phyloP scores from a whole-genome alignment of 2,329 filamentous ascomycete genomes.

The Cytospora schulzeri region DNA sequence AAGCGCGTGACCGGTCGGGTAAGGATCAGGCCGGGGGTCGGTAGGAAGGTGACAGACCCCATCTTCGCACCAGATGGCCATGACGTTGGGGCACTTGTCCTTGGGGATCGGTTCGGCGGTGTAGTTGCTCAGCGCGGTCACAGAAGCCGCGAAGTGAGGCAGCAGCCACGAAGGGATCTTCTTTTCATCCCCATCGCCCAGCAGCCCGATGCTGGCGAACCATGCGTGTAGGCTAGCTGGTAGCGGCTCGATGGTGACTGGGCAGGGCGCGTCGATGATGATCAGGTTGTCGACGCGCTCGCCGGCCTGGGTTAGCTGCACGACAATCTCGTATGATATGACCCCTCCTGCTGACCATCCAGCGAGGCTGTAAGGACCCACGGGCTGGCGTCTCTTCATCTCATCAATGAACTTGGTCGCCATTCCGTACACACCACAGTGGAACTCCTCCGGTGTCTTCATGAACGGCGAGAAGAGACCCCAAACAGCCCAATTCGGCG shows the following conservation, averaged over 20 bases:
- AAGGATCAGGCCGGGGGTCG: slow-evolving; percentile 65
- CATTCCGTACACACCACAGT: slow-evolving; percentile 66
- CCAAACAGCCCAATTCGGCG: slow-evolving; percentile 48
- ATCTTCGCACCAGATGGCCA: slow-evolving; percentile 72
- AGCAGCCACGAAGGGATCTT: slow-evolving; percentile 74
- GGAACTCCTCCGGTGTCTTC: slow-evolving; percentile 67
- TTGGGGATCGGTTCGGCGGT: slow-evolving; percentile 64
- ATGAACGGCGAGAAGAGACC: slow-evolving; percentile 72
- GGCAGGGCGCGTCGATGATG: slow-evolving; percentile 68
- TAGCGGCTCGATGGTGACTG: slow-evolving; percentile 68
- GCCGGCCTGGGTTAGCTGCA: slow-evolving; percentile 59
- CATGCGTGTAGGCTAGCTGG: slow-evolving; percentile 67
- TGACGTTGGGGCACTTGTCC: slow-evolving; percentile 61
- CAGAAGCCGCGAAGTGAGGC: slow-evolving; percentile 71
- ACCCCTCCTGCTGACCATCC: slow-evolving; percentile 81
- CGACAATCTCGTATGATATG: slow-evolving; percentile 68
- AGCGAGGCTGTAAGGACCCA: slow-evolving; percentile 67
- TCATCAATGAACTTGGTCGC: slow-evolving; percentile 67
- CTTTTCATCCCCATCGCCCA: slow-evolving; percentile 61
- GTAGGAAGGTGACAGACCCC: slow-evolving; percentile 69
- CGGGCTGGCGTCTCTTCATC: slow-evolving; percentile 70
- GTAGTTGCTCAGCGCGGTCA: slow-evolving; percentile 70
- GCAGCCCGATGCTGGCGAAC: slow-evolving; percentile 71
- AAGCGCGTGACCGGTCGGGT: slow-evolving; percentile 61
- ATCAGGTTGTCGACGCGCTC: slow-evolving; percentile 62